These are phyloP conservation scores for Vitis amurensis DNA, from an alignment of 164 flowering plant genomes.

Conservation along the genomic window DNA sequence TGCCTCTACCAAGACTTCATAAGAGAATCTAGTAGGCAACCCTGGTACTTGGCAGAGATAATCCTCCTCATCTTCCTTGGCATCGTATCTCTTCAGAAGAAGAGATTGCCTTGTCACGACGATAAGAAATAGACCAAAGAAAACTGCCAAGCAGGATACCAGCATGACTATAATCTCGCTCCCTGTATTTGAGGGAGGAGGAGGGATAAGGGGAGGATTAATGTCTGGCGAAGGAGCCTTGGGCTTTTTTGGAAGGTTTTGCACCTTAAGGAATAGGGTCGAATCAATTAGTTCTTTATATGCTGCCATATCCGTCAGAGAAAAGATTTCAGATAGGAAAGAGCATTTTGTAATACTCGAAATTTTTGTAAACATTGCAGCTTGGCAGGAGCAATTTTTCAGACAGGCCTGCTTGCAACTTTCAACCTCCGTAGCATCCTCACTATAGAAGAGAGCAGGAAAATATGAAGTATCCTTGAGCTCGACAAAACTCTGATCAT, in stretches of 20 bases:
- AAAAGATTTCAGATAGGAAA: not conserved
- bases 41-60: conserved; percentile 10
- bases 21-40: conserved; percentile 11
- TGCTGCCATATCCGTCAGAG: not conserved
- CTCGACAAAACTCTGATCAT: not conserved
- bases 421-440: not conserved
- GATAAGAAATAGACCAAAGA: not conserved
- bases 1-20: not conserved
- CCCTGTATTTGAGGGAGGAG: too few relatives aligned
- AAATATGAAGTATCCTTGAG: not conserved
- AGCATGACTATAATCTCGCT: not conserved
- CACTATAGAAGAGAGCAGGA: not conserved
- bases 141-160: not conserved
- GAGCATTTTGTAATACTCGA: not conserved
- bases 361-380: not conserved
- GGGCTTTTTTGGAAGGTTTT: not conserved
- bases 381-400: conserved; percentile 16
- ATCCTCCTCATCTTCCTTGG: conserved; percentile 9
- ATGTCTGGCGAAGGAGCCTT: too few relatives aligned
- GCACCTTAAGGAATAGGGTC: conserved; percentile 4
- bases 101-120: not conserved
- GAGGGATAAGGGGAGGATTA: too few relatives aligned
- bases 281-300: not conserved
- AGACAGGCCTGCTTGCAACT: conserved; percentile 20
- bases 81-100: not conserved